Base-by-base conservation (phyloP, 768 basidiomycete genomes). In the Boletus rufocinnamomeus region DNA sequence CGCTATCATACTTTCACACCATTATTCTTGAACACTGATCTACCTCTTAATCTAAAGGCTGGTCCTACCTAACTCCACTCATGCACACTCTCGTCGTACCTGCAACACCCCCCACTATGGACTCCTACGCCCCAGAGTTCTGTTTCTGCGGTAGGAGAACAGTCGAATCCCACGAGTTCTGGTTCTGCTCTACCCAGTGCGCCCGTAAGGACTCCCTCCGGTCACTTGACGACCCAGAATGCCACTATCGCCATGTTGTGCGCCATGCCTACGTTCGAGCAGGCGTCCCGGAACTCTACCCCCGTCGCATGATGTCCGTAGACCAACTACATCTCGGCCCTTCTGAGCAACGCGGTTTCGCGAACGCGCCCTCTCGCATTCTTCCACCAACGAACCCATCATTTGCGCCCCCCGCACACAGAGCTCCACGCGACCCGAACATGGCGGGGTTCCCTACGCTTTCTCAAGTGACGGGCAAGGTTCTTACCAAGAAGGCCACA, bases 121-220 rank as follows among this genome's bases (percentile, higher is more conserved):
- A 67, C 13, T 37, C 51, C 21, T 65, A 55, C 17, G 45, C 60
- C 27, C 61, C 62, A 0, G 51, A 66, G 21, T 35, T 59, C 17
- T 72, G 72, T 45, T 66, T 66, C 46, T 74, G 72, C 17, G 73
- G 72, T 17, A 57, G 40, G 14, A 48, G 43, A 38, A 72, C 72
- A 0, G 43, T 60, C 0, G 54, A 63, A 50, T 62, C 52, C 13
- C 72, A 72, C 38, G 71, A 74, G 0, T 69, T 66, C 45, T 72
- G 59, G 58, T 74, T 61, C 47, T 72, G 72, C 40, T 72, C 72
- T 21, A 58, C 56, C 3, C 2, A 54, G 0, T 74, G 73, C 13
- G 73, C 72, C 10, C 71, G 65, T 23, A 38, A 19, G 17, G 72
- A 74, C 27, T 51, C 73, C 27, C 61, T 73, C 19, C 63, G 64